Base-by-base conservation (phyloP, 2,329 filamentous ascomycete species). In the Cytospora leucostoma region DNA sequence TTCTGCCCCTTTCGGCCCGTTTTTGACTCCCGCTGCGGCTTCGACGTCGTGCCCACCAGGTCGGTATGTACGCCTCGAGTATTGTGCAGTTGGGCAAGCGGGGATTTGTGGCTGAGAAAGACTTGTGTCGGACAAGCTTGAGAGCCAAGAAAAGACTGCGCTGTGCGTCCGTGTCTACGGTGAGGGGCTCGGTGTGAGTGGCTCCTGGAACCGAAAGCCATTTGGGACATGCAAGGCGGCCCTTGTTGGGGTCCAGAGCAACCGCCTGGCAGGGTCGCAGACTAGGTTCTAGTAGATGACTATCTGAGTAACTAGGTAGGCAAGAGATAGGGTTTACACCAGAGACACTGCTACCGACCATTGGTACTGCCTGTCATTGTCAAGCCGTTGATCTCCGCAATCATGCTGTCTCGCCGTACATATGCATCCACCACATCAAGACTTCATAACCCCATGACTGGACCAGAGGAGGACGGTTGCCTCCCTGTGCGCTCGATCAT, bases 101-200 rank as follows among this genome's bases (percentile, higher is more conserved):
- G 51, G 51, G 59, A 61, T 38, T 61, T 33, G 59, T 61, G 59
- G 59, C 59, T 55, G 59, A 55, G 59, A 51, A 55, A 37, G 59
- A 38, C 51, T 49, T 54, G 49, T 38, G 58, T 61, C 38, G 37
- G 58, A 61, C 58, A 44, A 55, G 27, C 27, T 27, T 27, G 27
- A 27, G 58, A 27, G 55, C 51, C 51, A 61, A 49, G 59, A n/a
- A 51, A 51, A 47, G 58, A 55, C n/a, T 35, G n/a, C 35, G 17
- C 15, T 44, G 15, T 7, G 17, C 4, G n/a, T 17, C 40, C 19
- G 8, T 55, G 51, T 51, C 55, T 37, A 61, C 58, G 47, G 19
- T 15, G n/a, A 60, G 58, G 27, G 58, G 58, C 54, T 54, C 58
- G 58, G 58, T 61, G 58, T 61, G 58, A 44, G 40, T 44, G 40